Evolutionary conservation across 2,329 filamentous ascomycete species (phyloP).

Genomic region (Cadophora malorum): DNA sequence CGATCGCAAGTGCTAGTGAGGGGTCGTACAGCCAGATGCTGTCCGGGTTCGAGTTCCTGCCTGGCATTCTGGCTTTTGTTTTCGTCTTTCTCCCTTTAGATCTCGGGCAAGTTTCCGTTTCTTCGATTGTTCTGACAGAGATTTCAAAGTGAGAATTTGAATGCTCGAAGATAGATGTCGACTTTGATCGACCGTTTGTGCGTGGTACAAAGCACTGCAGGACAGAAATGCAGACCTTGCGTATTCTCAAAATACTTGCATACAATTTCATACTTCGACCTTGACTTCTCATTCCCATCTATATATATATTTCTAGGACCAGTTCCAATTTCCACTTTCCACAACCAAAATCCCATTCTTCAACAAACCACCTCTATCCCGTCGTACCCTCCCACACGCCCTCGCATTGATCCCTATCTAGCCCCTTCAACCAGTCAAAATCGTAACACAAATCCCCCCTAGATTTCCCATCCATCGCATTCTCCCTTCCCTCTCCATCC

Average conservation of each 20-base stretch:
- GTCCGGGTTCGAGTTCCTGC: background rate
- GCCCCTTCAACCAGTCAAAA: background rate
- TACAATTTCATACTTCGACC: too few relatives aligned
- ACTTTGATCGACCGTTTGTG: background rate
- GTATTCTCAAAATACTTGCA: too few relatives aligned
- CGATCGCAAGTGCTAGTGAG: constrained; percentile 51
- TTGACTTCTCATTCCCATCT: background rate
- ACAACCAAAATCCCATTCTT: background rate
- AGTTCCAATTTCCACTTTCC: background rate
- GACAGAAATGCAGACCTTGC: background rate
- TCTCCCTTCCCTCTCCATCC: too few relatives aligned
- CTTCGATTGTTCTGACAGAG: too few relatives aligned
- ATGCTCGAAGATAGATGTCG: background rate
- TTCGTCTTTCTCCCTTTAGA: too few relatives aligned
- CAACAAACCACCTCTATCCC: too few relatives aligned
- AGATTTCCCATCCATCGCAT: too few relatives aligned
- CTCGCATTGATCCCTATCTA: background rate
- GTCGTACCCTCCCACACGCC: background rate
- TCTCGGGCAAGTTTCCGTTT: too few relatives aligned
- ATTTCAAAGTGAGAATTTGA: too few relatives aligned
- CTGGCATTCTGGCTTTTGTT: background rate
- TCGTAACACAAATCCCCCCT: background rate
- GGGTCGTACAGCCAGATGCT: constrained; percentile 53
- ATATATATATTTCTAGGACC: background rate
- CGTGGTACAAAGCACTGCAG: background rate